Percentiles rank a stretch among this genome's conserved stretches.
Conservation (phyloP, 164 flowering plant species). For the Vitis riparia region DNA sequence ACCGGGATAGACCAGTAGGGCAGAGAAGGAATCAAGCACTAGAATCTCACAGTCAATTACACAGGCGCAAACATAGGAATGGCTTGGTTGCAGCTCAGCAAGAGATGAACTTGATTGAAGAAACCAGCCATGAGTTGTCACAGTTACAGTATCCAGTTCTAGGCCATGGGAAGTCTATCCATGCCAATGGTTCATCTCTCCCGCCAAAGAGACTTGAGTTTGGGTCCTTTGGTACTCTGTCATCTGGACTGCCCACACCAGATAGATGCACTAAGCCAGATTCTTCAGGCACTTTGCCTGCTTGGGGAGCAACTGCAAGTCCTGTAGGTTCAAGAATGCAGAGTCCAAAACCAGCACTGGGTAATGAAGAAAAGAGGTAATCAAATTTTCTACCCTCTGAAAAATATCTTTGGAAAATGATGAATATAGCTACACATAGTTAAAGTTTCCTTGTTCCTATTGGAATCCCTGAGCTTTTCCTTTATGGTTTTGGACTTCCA, state of each 20-base stretch:
- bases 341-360: background rate
- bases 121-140: constrained; percentile 4
- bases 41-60: constrained; percentile 11
- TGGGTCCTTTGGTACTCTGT: constrained; percentile 16
- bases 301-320: constrained; percentile 5
- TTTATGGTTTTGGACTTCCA: constrained; percentile 13
- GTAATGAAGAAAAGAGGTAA: constrained; percentile 8
- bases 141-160: constrained; percentile 11
- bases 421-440: background rate
- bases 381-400: background rate
- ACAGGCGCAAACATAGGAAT: constrained; percentile 6
- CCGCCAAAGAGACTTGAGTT: constrained; percentile 16
- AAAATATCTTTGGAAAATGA: background rate
- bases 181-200: constrained; percentile 9
- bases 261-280: constrained; percentile 1
- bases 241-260: background rate
- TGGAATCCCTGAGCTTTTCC: background rate
- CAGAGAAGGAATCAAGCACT: constrained; percentile 14
- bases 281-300: background rate
- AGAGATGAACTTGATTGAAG: constrained; percentile 6
- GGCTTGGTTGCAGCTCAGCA: background rate
- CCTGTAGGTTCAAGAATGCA: background rate
- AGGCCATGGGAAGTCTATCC: constrained; percentile 10
- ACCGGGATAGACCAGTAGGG: constrained; percentile 9
- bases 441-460: background rate